Conservation (phyloP, 306 rosid species). For the Rubus parviflorus region DNA sequence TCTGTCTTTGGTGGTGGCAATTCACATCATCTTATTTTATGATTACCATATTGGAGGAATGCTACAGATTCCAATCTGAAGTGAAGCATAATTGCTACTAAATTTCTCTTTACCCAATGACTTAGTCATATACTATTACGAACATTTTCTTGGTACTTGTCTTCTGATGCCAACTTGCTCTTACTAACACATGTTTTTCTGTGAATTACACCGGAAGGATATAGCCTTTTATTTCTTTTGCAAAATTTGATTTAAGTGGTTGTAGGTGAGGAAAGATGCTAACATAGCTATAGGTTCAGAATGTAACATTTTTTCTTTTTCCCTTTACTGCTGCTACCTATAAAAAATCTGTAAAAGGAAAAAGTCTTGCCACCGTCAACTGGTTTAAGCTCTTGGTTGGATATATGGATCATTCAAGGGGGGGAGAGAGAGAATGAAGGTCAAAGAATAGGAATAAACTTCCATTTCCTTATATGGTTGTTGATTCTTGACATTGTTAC, state of each 20-base stretch:
- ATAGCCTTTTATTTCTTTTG: not conserved
- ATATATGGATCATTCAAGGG: not conserved
- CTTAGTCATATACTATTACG: not conserved
- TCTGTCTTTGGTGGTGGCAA: not conserved
- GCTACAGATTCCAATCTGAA: not conserved
- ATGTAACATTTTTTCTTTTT: not conserved
- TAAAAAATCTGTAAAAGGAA: not conserved
- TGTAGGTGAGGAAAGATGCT: not conserved
- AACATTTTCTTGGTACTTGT: not conserved
- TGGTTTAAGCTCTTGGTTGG: constrained; percentile 9
- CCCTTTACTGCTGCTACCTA: not conserved
- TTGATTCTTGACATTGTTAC: not conserved
- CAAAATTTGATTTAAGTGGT: not conserved
- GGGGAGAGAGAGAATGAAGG: no score
- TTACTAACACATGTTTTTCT: not conserved
- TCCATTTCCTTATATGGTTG: not conserved
- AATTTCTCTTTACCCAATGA: not conserved
- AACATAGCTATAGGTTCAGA: not conserved
- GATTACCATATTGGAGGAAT: not conserved
- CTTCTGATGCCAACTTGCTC: not conserved
- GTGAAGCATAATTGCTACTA: not conserved
- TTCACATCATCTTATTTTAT: not conserved
- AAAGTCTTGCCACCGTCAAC: not conserved
- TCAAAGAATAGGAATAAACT: no score
- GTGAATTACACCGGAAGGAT: not conserved